phyloP scores from a whole-genome alignment of 2,329 filamentous ascomycete genomes.

The Plectosphaerella sp. region DNA sequence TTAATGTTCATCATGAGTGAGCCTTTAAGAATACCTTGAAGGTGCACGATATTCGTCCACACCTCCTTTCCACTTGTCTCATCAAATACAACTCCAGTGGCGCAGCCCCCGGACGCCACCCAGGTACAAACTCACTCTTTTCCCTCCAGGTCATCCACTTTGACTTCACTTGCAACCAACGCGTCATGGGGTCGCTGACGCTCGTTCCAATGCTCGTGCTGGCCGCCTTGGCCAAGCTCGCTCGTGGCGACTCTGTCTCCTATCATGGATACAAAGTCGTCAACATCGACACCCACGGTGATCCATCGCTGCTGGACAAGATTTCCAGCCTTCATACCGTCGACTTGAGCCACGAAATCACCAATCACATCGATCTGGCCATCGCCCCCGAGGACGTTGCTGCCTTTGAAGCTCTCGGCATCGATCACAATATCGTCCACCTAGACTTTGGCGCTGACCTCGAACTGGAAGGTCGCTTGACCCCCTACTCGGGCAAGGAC shows the following conservation, averaged over 20 bases:
- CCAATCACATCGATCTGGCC: slow-evolving; percentile 15
- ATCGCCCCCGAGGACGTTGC: slow-evolving; percentile 16
- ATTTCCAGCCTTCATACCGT: slow-evolving; percentile 18
- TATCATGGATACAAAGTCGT: slow-evolving; percentile 34
- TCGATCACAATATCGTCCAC: slow-evolving; percentile 14
- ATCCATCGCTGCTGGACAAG: slow-evolving; percentile 26
- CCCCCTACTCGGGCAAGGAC: slow-evolving; percentile 9
- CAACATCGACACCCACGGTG: slow-evolving; percentile 38
- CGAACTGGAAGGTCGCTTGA: slow-evolving; percentile 10
- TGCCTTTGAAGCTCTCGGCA: slow-evolving; percentile 16
- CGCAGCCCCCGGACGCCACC: too few species aligned
- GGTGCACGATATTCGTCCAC: too few species aligned
- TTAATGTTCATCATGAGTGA: too few species aligned
- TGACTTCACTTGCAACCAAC: too few species aligned
- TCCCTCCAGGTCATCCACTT: too few species aligned
- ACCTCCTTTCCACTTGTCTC: too few species aligned
- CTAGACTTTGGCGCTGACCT: slow-evolving; percentile 17
- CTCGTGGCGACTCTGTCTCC: slow-evolving; percentile 12
- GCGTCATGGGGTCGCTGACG: not conserved
- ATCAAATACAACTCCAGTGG: too few species aligned
- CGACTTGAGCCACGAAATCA: slow-evolving; percentile 9
- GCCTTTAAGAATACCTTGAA: too few species aligned
- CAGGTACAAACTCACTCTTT: too few species aligned
- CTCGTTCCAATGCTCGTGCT: slow-evolving; percentile 9
- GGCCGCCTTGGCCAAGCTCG: slow-evolving; percentile 6